Base-by-base conservation (phyloP, 345 rosid species). In the Populus tremula region DNA sequence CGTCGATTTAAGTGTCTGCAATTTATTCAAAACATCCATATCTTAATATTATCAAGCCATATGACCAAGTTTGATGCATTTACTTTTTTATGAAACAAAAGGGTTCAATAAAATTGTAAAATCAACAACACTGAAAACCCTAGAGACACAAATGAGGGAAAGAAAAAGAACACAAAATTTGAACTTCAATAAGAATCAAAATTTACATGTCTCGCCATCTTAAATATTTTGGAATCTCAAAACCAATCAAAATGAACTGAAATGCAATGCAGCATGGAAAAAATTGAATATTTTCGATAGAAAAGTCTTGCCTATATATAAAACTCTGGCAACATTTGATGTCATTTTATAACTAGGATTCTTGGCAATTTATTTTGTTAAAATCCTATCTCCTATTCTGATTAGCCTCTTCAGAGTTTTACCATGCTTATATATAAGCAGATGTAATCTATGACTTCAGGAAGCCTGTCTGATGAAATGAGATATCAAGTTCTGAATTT, bases 1-100 rank as follows among this genome's bases (percentile, higher is more conserved):
- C 8, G 98, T 93, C 21, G 97, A 92, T 84, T 93, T 93, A 86
- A 93, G 71, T 6, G 97, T 93, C 98, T 93, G 84, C 8, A 61
- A 13, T 31, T 56, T 1, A 18, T 33, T 54, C 47, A 11, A 41
- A 35, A 73, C 23, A 27, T 61, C 45, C 54, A 71, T 62, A 23
- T 31, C 79, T 67, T 43, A 38, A 73, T 31, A 43, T 21, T 16
- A 33, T 38, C 14, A 71, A 41, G 11, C 29, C 31, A 31, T 16
- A 35, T 27, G 16, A 59, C 8, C 41, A 61, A 70, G 12, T 47
- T 25, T 3, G 25, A 74, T 23, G 17, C 41, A n/a, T 49, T 10
- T 31, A 11, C 6, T 1, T 18, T 17, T 67, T 21, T 9, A 7
- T 27, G 7, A 27, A 64, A 38, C 29, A 5, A 38, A 6, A 2